Conservation (phyloP, 306 rosid species). For the Lotus japonicus region DNA sequence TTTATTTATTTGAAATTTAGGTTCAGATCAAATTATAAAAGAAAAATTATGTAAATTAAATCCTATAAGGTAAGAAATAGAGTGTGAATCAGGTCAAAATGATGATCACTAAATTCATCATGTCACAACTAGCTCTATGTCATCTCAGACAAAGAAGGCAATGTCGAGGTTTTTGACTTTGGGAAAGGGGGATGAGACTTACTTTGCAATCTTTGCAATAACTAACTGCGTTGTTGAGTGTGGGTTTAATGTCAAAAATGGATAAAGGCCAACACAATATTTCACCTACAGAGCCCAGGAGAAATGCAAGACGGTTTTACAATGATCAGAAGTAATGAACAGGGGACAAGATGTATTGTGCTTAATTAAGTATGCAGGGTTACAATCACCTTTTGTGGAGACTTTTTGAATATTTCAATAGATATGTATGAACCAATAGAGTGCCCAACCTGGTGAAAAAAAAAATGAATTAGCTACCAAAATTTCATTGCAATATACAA, state of each 20-base stretch:
- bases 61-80: neutral
- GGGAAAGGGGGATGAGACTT: conserved; percentile 10
- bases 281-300: conserved; percentile 50
- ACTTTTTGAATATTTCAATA: conserved; percentile 50
- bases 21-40: conserved; percentile 9
- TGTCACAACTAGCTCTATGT: neutral
- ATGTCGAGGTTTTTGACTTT: neutral
- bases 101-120: conserved; percentile 1
- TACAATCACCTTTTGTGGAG: conserved; percentile 53
- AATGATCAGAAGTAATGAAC: conserved; percentile 17
- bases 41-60: neutral
- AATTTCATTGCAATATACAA: conserved; percentile 6
- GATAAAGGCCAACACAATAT: conserved; percentile 66
- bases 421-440: conserved; percentile 81
- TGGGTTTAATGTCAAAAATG: conserved; percentile 69
- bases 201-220: conserved; percentile 51
- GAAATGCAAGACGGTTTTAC: conserved; percentile 21
- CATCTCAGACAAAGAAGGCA: conserved; percentile 8
- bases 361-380: conserved; percentile 7
- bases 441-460: conserved; percentile 75
- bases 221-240: conserved; percentile 43
- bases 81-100: conserved; percentile 13
- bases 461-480: conserved; percentile 27
- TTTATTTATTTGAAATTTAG: neutral
- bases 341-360: conserved; percentile 4